Evolutionary conservation across 2,329 filamentous ascomycete species (phyloP).

Genomic region (Chrysosporium keratinophilum): DNA sequence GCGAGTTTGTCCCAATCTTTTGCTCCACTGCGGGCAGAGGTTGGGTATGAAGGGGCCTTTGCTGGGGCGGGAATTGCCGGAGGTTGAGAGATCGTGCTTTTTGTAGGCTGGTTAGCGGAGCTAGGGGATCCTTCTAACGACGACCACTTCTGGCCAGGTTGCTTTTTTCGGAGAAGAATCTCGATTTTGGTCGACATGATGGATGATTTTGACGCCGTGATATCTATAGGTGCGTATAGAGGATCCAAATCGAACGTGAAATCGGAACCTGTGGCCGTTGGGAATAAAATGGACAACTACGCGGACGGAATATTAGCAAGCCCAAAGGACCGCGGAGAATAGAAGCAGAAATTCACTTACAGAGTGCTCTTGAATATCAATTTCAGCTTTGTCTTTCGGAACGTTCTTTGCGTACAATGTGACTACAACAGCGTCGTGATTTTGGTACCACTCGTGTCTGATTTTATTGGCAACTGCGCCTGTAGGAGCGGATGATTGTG

Average conservation of each 20-base stretch:
- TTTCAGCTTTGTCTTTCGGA: slow-evolving; percentile 44
- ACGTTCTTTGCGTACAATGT: slow-evolving; percentile 58
- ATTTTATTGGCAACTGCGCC: slow-evolving; percentile 47
- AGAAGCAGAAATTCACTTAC: slow-evolving; percentile 26
- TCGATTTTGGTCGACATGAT: slow-evolving; percentile 74
- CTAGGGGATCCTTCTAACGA: slow-evolving; percentile 40
- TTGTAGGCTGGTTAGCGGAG: slow-evolving; percentile 10
- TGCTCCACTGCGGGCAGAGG: slow-evolving; percentile 68
- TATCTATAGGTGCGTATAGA: slow-evolving; percentile 56
- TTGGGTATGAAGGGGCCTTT: slow-evolving; percentile 62
- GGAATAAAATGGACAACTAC: slow-evolving; percentile 50
- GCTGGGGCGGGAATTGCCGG: slow-evolving; percentile 15
- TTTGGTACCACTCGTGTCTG: slow-evolving; percentile 61
- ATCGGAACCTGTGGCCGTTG: slow-evolving; percentile 41
- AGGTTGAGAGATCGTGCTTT: slow-evolving; percentile 16
- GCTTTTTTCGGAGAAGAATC: slow-evolving; percentile 58
- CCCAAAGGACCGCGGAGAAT: slow-evolving; percentile 9
- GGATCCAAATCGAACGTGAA: slow-evolving; percentile 56
- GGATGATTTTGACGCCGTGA: slow-evolving; percentile 48
- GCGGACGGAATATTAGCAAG: slow-evolving; percentile 19
- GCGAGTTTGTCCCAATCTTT: slow-evolving; percentile 88
- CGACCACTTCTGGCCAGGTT: slow-evolving; percentile 57
- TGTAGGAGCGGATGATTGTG: slow-evolving; percentile 12
- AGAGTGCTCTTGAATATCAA: slow-evolving; percentile 43
- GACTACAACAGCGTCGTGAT: slow-evolving; percentile 49